phyloP scores from a whole-genome alignment of 176 grass and related monocot species.

The Bothriochloa decipiens region DNA sequence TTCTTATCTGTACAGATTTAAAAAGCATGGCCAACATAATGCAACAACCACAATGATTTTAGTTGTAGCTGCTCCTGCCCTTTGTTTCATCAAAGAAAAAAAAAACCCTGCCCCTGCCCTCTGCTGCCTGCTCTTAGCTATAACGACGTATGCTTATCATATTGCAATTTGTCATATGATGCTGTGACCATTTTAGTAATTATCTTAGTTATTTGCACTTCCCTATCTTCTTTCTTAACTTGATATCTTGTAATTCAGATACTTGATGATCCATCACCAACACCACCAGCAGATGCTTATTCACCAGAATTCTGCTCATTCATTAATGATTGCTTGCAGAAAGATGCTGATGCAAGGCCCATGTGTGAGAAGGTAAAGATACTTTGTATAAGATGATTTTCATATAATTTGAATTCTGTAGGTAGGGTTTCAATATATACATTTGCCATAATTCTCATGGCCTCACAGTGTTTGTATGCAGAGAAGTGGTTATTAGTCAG shows the following conservation, averaged over 20 bases:
- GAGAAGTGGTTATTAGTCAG: constrained; percentile 2
- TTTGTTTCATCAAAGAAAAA: too few species aligned
- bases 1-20: background rate
- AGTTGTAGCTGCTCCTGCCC: background rate
- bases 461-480: background rate
- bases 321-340: constrained; percentile 85
- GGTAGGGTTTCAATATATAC: background rate
- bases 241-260: constrained; percentile 55
- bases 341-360: constrained; percentile 80
- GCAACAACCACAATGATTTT: background rate
- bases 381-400: constrained; percentile 32
- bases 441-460: background rate
- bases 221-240: constrained; percentile 9
- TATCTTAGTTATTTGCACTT: constrained; percentile 27
- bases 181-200: constrained; percentile 16
- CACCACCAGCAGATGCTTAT: constrained; percentile 65
- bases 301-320: constrained; percentile 89
- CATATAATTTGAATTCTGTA: constrained; percentile 12
- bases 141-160: background rate
- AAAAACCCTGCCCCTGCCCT: too few species aligned
- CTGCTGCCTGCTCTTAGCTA: background rate
- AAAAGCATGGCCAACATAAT: background rate
- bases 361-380: constrained; percentile 65
- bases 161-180: background rate
- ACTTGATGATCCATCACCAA: constrained; percentile 89